A percentile compares a stretch with the other conserved stretches of the same genome.
phyloP scores from a whole-genome alignment of 331 rosid genomes.

The Telfairia occidentalis region DNA sequence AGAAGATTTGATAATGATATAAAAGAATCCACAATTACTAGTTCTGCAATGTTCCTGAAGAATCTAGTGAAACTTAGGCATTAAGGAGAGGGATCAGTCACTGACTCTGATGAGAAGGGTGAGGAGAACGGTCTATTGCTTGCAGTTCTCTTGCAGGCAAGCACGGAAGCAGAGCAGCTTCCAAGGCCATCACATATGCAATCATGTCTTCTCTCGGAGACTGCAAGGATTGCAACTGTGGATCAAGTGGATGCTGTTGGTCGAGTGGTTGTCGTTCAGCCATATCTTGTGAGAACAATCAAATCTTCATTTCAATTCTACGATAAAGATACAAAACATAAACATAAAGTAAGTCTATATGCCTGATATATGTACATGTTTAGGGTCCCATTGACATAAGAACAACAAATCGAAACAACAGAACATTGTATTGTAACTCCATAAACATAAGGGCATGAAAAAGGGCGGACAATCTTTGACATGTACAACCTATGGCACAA shows the following conservation, averaged over 20 bases:
- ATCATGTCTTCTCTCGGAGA: slow-evolving; percentile 67
- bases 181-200: slow-evolving; percentile 60
- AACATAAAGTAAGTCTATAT: neutral
- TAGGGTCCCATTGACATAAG: neutral
- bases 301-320: slow-evolving; percentile 4
- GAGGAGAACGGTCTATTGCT: slow-evolving; percentile 87
- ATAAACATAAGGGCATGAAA: neutral
- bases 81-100: neutral
- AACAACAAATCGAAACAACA: neutral
- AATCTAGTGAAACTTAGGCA: neutral
- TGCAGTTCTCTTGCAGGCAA: slow-evolving; percentile 95
- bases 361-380: neutral
- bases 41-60: neutral
- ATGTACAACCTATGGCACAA: neutral
- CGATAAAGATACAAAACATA: neutral
- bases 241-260: slow-evolving; percentile 39
- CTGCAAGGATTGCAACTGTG: slow-evolving; percentile 39
- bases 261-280: slow-evolving; percentile 49
- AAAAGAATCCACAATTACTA: neutral
- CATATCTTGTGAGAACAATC: slow-evolving; percentile 27
- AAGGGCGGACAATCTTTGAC: neutral
- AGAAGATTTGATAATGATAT: neutral
- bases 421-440: neutral
- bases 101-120: slow-evolving; percentile 94
- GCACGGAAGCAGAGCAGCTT: slow-evolving; percentile 93